These are phyloP conservation scores for Fraxinus sp. DNA, from an alignment of 305 asterid genomes.

Conservation along the genomic window DNA sequence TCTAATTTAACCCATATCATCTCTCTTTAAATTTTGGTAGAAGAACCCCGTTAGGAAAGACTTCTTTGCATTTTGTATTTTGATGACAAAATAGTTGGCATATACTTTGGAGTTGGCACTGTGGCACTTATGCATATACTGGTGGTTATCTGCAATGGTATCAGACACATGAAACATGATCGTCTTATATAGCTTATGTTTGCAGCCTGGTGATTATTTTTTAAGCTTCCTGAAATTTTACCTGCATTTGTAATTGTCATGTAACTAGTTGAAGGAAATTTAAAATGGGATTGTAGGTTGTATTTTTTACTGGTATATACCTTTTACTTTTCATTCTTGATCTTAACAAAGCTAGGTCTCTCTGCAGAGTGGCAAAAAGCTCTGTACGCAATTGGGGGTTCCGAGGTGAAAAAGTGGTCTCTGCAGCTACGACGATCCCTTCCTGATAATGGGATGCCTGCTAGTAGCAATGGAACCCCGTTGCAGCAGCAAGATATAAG, in stretches of 20 bases:
- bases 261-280: slow-evolving; percentile 9
- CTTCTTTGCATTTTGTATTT: background rate
- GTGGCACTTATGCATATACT: background rate
- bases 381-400: slow-evolving; percentile 85
- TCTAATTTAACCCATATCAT: slow-evolving; percentile 8
- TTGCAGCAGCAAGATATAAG: slow-evolving; percentile 87
- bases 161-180: background rate
- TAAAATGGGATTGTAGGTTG: slow-evolving; percentile 11
- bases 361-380: slow-evolving; percentile 99
- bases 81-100: background rate
- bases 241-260: slow-evolving; percentile 2
- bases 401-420: slow-evolving; percentile 97
- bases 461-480: slow-evolving; percentile 79
- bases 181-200: slow-evolving; percentile 4
- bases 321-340: slow-evolving; percentile 12
- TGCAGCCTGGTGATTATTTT: background rate
- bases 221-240: background rate
- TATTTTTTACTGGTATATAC: background rate
- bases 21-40: background rate
- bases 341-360: slow-evolving; percentile 25
- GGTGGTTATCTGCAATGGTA: background rate
- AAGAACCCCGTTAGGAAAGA: slow-evolving; percentile 17
- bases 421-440: slow-evolving; percentile 86
- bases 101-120: background rate
- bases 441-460: slow-evolving; percentile 76